Conservation (phyloP, 192 early-diverging fungal species). For the Funneliformis geosporum region DNA sequence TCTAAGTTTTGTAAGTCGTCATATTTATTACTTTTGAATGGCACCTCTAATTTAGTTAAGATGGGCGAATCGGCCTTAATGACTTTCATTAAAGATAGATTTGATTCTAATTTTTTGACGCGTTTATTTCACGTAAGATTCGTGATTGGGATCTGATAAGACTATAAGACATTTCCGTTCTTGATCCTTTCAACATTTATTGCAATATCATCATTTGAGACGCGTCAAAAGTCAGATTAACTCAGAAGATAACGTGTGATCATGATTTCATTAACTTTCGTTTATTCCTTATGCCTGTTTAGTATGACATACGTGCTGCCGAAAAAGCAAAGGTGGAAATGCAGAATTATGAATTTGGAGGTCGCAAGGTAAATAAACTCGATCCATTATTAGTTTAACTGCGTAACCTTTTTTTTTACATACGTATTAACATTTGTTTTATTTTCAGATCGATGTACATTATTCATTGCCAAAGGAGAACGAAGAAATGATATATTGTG, state of each 20-base stretch:
- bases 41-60: too few species aligned
- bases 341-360: slow-evolving; percentile 39
- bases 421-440: background rate
- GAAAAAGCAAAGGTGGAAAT: slow-evolving; percentile 49
- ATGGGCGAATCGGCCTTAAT: background rate
- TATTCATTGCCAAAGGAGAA: slow-evolving; percentile 54
- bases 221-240: background rate
- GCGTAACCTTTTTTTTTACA: background rate
- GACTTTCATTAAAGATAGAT: background rate
- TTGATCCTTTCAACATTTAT: background rate
- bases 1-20: slow-evolving; percentile 57
- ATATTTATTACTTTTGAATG: background rate
- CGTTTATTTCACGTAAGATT: background rate
- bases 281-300: slow-evolving; percentile 15
- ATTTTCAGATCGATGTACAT: slow-evolving; percentile 52
- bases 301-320: slow-evolving; percentile 56
- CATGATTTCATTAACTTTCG: background rate
- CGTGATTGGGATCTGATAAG: background rate
- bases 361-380: slow-evolving; percentile 42
- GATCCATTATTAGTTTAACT: background rate
- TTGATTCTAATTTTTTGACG: background rate
- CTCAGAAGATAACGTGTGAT: too few species aligned
- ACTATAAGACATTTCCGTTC: background rate
- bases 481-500: slow-evolving; percentile 40
- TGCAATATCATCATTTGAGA: background rate